Conservation (phyloP, 1,284 basidiomycete species). For the Acaromyces ingoldii region DNA sequence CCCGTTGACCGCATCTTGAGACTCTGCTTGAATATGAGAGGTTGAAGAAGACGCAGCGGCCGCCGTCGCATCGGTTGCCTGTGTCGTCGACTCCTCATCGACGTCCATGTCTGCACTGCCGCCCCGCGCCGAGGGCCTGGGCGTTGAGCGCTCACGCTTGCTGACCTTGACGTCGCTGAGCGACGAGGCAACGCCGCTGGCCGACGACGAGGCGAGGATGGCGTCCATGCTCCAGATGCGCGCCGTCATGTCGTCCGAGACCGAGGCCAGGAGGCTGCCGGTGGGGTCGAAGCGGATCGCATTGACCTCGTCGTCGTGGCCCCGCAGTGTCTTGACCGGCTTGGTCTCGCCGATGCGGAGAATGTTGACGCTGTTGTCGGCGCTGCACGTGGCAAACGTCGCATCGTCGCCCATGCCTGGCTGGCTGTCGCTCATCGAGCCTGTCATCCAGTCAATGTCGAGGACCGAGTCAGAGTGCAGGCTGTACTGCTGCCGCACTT, state of each 20-base stretch:
- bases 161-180: not conserved
- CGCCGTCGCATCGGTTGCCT: slow-evolving; percentile 12
- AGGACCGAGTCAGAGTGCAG: slow-evolving; percentile 46
- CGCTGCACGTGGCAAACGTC: slow-evolving; percentile 48
- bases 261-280: slow-evolving; percentile 45
- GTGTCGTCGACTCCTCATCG: slow-evolving; percentile 12
- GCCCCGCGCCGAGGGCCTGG: slow-evolving; percentile 17
- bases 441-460: slow-evolving; percentile 49
- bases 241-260: slow-evolving; percentile 44
- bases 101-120: slow-evolving; percentile 30
- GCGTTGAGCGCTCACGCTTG: slow-evolving; percentile 22
- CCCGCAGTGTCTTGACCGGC: slow-evolving; percentile 41
- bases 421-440: slow-evolving; percentile 9
- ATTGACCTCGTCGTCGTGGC: slow-evolving; percentile 50
- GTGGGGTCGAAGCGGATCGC: slow-evolving; percentile 48
- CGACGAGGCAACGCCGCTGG: not conserved
- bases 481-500: slow-evolving; percentile 44
- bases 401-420: slow-evolving; percentile 15
- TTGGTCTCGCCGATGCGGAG: slow-evolving; percentile 46
- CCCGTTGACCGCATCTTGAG: not conserved
- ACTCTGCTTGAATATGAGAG: not conserved
- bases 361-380: slow-evolving; percentile 47
- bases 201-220: not conserved
- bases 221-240: slow-evolving; percentile 44
- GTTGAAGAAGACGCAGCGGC: no score